phyloP scores from a whole-genome alignment of 2,329 filamentous ascomycete species.

The Botryotinia globosa region DNA sequence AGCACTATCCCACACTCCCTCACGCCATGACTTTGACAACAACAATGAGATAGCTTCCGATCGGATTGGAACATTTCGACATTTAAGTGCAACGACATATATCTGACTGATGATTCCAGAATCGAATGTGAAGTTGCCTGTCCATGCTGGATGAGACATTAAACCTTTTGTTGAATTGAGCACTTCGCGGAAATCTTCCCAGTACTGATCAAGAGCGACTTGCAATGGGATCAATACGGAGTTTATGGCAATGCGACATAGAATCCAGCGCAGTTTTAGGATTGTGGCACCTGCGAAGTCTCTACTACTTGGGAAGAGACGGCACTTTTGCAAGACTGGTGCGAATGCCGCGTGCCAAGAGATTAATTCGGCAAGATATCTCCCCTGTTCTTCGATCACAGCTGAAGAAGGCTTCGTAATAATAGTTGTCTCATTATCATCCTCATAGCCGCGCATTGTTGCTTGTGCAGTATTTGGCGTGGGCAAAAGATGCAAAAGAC shows the following conservation, averaged over 20 bases:
- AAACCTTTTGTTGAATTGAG: background rate
- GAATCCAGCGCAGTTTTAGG: background rate
- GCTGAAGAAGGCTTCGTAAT: background rate
- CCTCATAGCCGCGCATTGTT: background rate
- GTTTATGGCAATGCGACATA: background rate
- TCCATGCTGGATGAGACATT: constrained; percentile 10
- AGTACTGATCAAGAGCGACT: constrained; percentile 4
- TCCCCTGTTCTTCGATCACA: background rate
- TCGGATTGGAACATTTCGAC: background rate
- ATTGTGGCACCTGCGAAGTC: constrained; percentile 9
- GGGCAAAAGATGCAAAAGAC: constrained; percentile 10
- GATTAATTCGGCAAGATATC: background rate
- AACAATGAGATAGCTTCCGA: background rate
- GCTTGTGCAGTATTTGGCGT: background rate
- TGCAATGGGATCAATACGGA: background rate
- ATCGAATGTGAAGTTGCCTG: constrained; percentile 2
- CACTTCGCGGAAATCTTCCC: constrained; percentile 2
- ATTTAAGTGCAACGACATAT: constrained; percentile 13
- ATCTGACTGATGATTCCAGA: background rate
- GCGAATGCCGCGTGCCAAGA: constrained; percentile 8
- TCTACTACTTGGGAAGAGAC: background rate
- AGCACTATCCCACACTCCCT: background rate
- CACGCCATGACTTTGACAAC: background rate
- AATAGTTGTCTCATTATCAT: background rate
- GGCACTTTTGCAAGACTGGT: background rate